Conservation (phyloP, 148 eudicot species). For the Cornus suecica region DNA sequence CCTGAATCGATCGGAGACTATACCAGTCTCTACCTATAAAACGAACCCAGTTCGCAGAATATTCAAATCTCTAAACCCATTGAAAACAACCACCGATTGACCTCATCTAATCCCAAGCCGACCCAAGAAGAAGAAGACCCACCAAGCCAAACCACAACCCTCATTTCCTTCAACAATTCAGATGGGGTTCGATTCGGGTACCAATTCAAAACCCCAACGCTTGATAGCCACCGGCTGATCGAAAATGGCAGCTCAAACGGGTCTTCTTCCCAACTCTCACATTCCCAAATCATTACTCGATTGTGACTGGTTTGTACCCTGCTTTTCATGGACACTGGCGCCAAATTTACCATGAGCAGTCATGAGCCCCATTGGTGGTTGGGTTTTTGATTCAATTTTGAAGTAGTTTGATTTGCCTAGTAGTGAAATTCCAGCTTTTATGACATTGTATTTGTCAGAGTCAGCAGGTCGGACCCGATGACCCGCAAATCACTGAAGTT, state of each 20-base stretch:
- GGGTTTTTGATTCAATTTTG: conserved; percentile 55
- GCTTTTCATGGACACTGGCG: conserved; percentile 48
- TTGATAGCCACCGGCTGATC: conserved; percentile 52
- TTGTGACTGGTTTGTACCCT: conserved; percentile 69
- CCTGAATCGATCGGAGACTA: too few species aligned
- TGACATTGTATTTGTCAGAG: conserved; percentile 81
- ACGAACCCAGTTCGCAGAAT: not conserved
- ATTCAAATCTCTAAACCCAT: not conserved
- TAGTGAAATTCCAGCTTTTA: conserved; percentile 52
- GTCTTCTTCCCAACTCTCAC: conserved; percentile 73
- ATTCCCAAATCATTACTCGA: conserved; percentile 74
- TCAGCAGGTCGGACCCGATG: conserved; percentile 74
- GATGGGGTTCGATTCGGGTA: conserved; percentile 79
- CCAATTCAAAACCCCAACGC: conserved; percentile 55
- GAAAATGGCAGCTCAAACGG: conserved; percentile 52
- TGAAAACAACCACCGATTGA: not conserved
- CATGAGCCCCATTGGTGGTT: conserved; percentile 80
- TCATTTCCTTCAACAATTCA: conserved; percentile 40
- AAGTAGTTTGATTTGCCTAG: conserved; percentile 50
- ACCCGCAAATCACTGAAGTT: conserved; percentile 55
- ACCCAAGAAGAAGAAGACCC: conserved; percentile 31
- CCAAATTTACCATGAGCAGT: conserved; percentile 44
- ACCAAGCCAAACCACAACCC: conserved; percentile 37
- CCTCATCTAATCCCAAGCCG: conserved; percentile 16
- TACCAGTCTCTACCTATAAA: not conserved